A percentile compares a stretch with the other conserved stretches of the same genome.
phyloP scores from a whole-genome alignment of 108 stramenopile genomes.

The Stephanodiscus triporus region DNA sequence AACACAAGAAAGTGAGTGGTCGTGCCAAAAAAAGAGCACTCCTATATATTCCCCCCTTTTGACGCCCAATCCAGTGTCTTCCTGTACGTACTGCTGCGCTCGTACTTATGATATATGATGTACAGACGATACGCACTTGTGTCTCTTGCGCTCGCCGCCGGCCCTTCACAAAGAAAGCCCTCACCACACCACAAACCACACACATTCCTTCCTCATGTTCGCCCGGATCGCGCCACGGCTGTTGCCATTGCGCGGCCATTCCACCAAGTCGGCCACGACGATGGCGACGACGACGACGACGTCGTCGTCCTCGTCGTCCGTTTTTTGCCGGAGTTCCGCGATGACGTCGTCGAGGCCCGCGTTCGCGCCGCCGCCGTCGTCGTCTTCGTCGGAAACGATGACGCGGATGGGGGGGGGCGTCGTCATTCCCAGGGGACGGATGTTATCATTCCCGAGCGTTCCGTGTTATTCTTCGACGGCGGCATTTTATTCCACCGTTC shows the following conservation, averaged over 20 bases:
- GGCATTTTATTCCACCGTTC: not conserved
- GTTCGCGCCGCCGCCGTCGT: not conserved
- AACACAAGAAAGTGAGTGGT: no score
- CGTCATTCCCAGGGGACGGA: not conserved
- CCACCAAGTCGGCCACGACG: slow-evolving; percentile 8
- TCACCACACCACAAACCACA: no score
- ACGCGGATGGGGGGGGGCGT: not conserved
- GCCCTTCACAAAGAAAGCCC: no score
- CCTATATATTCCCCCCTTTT: no score
- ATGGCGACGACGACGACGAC: not conserved
- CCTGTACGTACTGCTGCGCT: no score
- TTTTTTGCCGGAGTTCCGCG: not conserved
- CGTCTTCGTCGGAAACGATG: not conserved
- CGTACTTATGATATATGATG: no score
- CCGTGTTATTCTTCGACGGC: not conserved
- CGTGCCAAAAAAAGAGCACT: no score
- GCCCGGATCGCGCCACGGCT: slow-evolving; percentile 13
- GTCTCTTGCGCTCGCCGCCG: no score
- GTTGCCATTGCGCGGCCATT: slow-evolving; percentile 10
- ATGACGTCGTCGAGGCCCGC: not conserved
- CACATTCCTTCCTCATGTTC: slow-evolving; percentile 2
- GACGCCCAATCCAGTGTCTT: no score
- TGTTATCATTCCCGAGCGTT: not conserved
- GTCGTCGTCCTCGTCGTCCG: no score
- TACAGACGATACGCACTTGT: no score